Conservation (phyloP, 495 filamentous ascomycete genomes). For the Aspergillus asperescens region DNA sequence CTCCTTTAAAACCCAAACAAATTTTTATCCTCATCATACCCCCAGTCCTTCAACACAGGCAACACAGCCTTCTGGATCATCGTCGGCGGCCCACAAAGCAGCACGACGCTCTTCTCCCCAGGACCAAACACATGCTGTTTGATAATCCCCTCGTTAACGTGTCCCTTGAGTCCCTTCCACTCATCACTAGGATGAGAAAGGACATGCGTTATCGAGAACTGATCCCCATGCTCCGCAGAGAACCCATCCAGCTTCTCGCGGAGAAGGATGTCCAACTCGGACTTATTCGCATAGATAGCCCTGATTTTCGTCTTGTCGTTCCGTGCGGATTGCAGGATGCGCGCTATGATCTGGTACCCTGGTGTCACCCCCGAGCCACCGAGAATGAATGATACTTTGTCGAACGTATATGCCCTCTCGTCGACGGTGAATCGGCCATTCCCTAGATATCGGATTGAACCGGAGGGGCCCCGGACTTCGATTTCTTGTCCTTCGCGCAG, state of each 20-base stretch:
- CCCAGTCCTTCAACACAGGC: slow-evolving; percentile 27
- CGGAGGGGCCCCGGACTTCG: slow-evolving; percentile 42
- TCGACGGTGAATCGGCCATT: slow-evolving; percentile 23
- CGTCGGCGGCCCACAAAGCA: slow-evolving; percentile 27
- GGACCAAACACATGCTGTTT: slow-evolving; percentile 27
- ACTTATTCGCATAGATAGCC: not conserved
- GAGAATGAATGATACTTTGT: slow-evolving; percentile 9
- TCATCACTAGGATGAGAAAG: slow-evolving; percentile 25
- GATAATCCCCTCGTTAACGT: slow-evolving; percentile 26
- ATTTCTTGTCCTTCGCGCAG: slow-evolving; percentile 34
- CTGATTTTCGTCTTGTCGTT: slow-evolving; percentile 9
- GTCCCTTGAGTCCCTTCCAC: slow-evolving; percentile 30
- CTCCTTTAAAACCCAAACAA: slow-evolving; percentile 26
- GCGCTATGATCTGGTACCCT: slow-evolving; percentile 29
- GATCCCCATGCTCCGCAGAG: slow-evolving; percentile 20
- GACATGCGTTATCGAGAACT: slow-evolving; percentile 31
- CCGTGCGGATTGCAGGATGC: slow-evolving; percentile 15
- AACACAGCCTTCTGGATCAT: slow-evolving; percentile 35
- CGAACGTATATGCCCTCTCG: slow-evolving; percentile 10
- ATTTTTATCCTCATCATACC: slow-evolving; percentile 27
- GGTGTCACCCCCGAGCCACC: slow-evolving; percentile 27
- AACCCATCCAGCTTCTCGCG: slow-evolving; percentile 37
- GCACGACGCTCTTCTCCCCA: slow-evolving; percentile 15
- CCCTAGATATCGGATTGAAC: slow-evolving; percentile 34
- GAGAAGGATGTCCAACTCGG: slow-evolving; percentile 30